Percentiles rank a stretch among this genome's conserved stretches.
phyloP scores from a whole-genome alignment of 2,329 filamentous ascomycete species.

The Paramyrothecium sp. region DNA sequence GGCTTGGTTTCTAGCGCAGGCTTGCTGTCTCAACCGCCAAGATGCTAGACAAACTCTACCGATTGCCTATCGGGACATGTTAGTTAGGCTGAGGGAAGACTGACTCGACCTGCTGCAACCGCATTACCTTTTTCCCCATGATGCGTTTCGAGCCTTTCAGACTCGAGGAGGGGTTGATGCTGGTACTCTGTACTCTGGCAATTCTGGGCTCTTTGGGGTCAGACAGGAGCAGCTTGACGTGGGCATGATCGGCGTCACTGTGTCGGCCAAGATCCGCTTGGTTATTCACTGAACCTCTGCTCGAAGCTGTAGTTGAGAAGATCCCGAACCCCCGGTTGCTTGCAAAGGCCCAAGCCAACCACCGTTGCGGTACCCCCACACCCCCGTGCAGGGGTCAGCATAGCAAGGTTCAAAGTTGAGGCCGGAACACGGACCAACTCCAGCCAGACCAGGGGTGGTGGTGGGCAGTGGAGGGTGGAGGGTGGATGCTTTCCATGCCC shows the following conservation, averaged over 20 bases:
- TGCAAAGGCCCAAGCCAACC: neutral
- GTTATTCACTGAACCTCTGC: neutral
- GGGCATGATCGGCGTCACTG: neutral
- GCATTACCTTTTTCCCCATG: too few species aligned
- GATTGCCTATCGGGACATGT: neutral
- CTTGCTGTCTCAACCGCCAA: neutral
- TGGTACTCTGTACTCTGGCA: too few species aligned
- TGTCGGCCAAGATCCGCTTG: neutral
- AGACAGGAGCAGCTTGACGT: neutral
- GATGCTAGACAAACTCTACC: neutral
- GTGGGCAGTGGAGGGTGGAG: too few species aligned
- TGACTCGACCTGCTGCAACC: neutral
- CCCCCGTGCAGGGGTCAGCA: neutral
- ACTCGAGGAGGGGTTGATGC: neutral
- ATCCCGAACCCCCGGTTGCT: neutral
- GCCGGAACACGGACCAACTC: neutral
- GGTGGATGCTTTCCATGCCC: too few species aligned
- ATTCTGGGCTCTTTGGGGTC: neutral
- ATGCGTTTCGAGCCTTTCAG: neutral
- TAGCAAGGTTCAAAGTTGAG: neutral
- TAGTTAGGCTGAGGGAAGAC: neutral
- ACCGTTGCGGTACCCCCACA: neutral
- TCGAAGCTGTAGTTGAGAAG: neutral
- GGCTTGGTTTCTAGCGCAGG: neutral
- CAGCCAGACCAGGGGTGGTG: neutral